These are phyloP conservation scores for Pachysandra terminalis DNA, from an alignment of 164 flowering plant species.

Conservation along the genomic window DNA sequence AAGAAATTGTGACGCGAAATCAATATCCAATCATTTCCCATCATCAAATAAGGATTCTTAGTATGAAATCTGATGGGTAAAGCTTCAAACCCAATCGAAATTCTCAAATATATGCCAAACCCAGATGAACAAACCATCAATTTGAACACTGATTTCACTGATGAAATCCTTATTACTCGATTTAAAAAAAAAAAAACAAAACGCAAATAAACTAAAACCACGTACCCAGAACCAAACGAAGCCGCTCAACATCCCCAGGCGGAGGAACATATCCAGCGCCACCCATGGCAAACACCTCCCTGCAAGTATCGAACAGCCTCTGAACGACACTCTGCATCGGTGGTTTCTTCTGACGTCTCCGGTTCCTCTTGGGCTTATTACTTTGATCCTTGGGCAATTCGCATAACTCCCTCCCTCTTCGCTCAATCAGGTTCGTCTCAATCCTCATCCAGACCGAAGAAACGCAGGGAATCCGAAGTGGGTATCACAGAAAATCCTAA, in stretches of 20 bases:
- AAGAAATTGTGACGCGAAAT: background rate
- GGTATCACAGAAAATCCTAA: conserved; percentile 2
- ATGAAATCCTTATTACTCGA: background rate
- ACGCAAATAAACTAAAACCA: background rate
- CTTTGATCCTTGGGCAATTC: conserved; percentile 12
- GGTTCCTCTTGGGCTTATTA: conserved; percentile 33
- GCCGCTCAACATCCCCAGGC: conserved; percentile 32
- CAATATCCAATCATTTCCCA: background rate
- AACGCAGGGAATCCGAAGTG: conserved; percentile 1
- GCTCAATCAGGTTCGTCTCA: conserved; percentile 10
- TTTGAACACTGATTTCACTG: background rate
- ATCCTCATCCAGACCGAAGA: conserved; percentile 22
- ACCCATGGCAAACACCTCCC: conserved; percentile 46
- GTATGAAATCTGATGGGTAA: background rate
- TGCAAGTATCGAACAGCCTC: conserved; percentile 51
- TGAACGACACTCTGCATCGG: conserved; percentile 34
- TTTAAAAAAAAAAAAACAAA: background rate
- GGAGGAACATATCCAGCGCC: conserved; percentile 49
- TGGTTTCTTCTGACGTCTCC: conserved; percentile 32
- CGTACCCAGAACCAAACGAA: conserved; percentile 44
- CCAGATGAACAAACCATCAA: background rate
- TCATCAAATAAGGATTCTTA: no score
- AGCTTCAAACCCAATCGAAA: background rate
- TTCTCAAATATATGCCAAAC: no score
- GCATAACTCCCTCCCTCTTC: conserved; percentile 1